A percentile compares a stretch with the other conserved stretches of the same genome.
These are phyloP conservation scores for Pseudopithomyces maydicus DNA, from an alignment of 2,329 filamentous ascomycete genomes.

Conservation along the genomic window DNA sequence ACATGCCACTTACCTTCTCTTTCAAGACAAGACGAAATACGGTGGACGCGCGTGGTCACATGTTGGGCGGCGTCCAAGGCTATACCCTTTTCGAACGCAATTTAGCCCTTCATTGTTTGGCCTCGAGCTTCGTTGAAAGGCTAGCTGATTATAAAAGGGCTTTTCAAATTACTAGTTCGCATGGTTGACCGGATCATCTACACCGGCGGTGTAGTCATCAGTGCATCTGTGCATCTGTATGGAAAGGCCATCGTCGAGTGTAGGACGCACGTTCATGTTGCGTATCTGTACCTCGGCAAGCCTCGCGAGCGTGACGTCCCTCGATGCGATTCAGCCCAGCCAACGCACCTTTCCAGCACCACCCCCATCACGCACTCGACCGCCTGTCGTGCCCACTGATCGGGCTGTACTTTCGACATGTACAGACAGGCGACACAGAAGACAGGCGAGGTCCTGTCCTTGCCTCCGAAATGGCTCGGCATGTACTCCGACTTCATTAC, in stretches of 20 bases:
- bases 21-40: slow-evolving; percentile 9
- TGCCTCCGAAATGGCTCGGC: slow-evolving; percentile 69
- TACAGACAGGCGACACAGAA: slow-evolving; percentile 46
- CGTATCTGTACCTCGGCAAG: slow-evolving; percentile 36
- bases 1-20: not conserved
- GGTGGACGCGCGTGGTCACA: slow-evolving; percentile 32
- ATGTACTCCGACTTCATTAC: slow-evolving; percentile 90
- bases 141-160: not conserved
- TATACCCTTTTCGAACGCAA: slow-evolving; percentile 4
- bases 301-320: slow-evolving; percentile 18
- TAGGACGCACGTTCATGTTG: not conserved
- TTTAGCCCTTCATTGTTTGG: slow-evolving; percentile 11
- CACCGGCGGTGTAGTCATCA: not conserved
- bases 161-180: not conserved
- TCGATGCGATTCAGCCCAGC: slow-evolving; percentile 27
- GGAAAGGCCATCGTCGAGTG: not conserved
- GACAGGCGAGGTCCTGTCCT: slow-evolving; percentile 56
- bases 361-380: slow-evolving; percentile 17
- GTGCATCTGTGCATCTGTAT: not conserved
- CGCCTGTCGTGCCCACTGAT: slow-evolving; percentile 11
- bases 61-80: slow-evolving; percentile 15
- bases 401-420: slow-evolving; percentile 32
- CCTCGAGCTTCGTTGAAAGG: not conserved
- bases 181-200: not conserved
- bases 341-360: slow-evolving; percentile 20